These are phyloP conservation scores for Cyclospora cayetanensis DNA, from an alignment of 169 alveolate species.

Conservation along the genomic window DNA sequence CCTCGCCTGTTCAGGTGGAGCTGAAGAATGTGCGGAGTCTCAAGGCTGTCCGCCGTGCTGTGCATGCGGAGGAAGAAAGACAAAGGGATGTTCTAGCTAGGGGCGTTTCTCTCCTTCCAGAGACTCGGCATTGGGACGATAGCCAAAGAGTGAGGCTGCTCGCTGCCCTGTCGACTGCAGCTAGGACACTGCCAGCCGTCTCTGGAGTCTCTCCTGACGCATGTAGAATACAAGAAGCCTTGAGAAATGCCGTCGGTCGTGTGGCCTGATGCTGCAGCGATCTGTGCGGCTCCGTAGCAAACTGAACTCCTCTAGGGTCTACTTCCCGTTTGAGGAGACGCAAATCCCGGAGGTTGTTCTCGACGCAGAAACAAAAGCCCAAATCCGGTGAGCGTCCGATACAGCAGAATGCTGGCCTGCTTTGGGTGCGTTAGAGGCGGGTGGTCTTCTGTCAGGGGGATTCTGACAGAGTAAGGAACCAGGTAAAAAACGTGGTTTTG, in stretches of 20 bases:
- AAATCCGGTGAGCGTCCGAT: not conserved
- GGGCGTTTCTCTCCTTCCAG: not conserved
- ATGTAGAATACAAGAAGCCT: too few species aligned
- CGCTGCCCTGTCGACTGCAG: not conserved
- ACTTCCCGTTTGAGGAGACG: not conserved
- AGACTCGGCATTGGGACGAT: conserved; percentile 18
- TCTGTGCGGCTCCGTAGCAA: not conserved
- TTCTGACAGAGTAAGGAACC: too few species aligned
- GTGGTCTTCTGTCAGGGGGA: too few species aligned
- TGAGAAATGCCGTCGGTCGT: too few species aligned
- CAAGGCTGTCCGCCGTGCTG: conserved; percentile 35
- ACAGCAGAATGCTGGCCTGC: too few species aligned
- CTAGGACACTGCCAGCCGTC: not conserved
- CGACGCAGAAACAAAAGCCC: not conserved
- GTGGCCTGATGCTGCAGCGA: conserved; percentile 40
- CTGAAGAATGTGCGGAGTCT: conserved; percentile 54
- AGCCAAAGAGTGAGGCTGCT: not conserved
- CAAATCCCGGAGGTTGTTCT: not conserved
- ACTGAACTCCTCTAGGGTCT: not conserved
- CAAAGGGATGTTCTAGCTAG: not conserved
- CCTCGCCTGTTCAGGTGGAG: not conserved
- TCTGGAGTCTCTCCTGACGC: not conserved
- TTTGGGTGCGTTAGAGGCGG: too few species aligned
- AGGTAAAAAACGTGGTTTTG: not conserved
- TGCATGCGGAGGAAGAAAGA: conserved; percentile 12